A percentile compares a stretch with the other conserved stretches of the same genome.
These are phyloP conservation scores for Penicillium verrucosum DNA, from an alignment of 2,329 filamentous ascomycete species.

Conservation along the genomic window DNA sequence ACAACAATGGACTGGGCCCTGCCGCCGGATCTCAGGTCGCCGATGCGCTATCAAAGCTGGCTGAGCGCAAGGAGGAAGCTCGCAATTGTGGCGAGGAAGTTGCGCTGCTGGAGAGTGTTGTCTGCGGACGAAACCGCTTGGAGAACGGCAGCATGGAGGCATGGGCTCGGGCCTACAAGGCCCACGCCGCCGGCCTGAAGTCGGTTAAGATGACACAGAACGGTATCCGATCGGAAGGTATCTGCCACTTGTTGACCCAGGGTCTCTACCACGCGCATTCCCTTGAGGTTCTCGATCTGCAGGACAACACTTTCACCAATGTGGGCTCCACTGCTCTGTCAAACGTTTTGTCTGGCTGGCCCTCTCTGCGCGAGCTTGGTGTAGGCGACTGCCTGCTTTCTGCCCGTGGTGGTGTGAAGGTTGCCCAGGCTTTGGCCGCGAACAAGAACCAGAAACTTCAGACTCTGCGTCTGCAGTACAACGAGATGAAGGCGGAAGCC, in stretches of 20 bases:
- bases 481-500: slow-evolving; percentile 80
- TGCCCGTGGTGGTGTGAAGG: slow-evolving; percentile 68
- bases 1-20: slow-evolving; percentile 96
- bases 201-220: slow-evolving; percentile 98
- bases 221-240: slow-evolving; percentile 91
- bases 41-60: slow-evolving; percentile 77
- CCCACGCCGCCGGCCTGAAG: slow-evolving; percentile 73
- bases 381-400: slow-evolving; percentile 85
- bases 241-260: slow-evolving; percentile 72
- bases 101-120: slow-evolving; percentile 87
- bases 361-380: slow-evolving; percentile 73
- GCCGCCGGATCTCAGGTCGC: slow-evolving; percentile 86
- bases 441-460: slow-evolving; percentile 78
- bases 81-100: slow-evolving; percentile 61
- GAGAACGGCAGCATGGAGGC: slow-evolving; percentile 96
- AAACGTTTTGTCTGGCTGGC: slow-evolving; percentile 70
- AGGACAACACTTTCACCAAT: slow-evolving; percentile 95
- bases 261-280: slow-evolving; percentile 69
- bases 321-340: slow-evolving; percentile 75
- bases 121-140: slow-evolving; percentile 91
- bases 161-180: slow-evolving; percentile 83
- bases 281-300: slow-evolving; percentile 78
- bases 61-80: slow-evolving; percentile 77
- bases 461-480: slow-evolving; percentile 82
- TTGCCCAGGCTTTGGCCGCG: slow-evolving; percentile 69